These are phyloP conservation scores for Suillus bovinus DNA, from an alignment of 768 basidiomycete species.

Conservation along the genomic window DNA sequence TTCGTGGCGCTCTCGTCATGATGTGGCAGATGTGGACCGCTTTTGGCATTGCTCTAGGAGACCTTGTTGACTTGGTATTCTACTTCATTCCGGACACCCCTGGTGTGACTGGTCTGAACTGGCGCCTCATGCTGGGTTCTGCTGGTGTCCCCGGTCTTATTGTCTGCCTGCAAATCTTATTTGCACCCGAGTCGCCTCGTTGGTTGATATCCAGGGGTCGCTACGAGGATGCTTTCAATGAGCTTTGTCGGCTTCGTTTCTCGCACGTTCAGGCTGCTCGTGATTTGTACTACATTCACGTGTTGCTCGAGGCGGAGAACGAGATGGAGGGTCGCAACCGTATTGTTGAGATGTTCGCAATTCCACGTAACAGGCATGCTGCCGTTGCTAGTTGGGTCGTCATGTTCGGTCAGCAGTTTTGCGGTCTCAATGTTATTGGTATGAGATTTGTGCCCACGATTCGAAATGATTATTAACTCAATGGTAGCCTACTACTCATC, in stretches of 20 bases:
- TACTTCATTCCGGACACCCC: constrained; percentile 48
- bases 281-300: constrained; percentile 78
- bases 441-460: constrained; percentile 4
- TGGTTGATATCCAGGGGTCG: constrained; percentile 84
- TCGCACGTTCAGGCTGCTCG: constrained; percentile 76
- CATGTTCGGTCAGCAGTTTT: constrained; percentile 85
- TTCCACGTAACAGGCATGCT: constrained; percentile 73
- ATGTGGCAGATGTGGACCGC: constrained; percentile 93
- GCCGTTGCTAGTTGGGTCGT: constrained; percentile 59
- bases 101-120: constrained; percentile 63
- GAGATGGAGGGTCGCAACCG: constrained; percentile 57
- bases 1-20: constrained; percentile 91
- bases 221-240: constrained; percentile 65
- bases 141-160: constrained; percentile 56
- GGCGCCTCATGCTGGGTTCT: constrained; percentile 79
- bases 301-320: constrained; percentile 66
- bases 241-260: constrained; percentile 67
- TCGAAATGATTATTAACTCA: neutral
- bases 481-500: constrained; percentile 75
- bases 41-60: constrained; percentile 80
- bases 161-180: constrained; percentile 46
- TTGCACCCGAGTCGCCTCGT: constrained; percentile 71
- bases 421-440: constrained; percentile 71
- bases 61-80: constrained; percentile 63
- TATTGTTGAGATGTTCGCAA: constrained; percentile 68